A percentile compares a stretch with the other conserved stretches of the same genome.
phyloP scores from a whole-genome alignment of 2,329 filamentous ascomycete species.

The Balansia obtecta region DNA sequence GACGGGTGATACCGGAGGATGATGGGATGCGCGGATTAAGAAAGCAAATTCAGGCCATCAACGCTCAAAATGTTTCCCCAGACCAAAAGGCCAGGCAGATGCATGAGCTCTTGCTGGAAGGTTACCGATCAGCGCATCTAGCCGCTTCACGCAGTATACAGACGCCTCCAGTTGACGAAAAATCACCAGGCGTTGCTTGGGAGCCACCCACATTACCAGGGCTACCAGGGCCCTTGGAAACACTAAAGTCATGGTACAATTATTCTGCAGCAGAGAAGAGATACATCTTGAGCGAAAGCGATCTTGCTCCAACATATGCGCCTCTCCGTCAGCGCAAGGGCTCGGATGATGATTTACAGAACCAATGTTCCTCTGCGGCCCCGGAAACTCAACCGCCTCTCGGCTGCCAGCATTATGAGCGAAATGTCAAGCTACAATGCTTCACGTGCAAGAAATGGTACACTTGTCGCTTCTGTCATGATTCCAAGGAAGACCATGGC shows the following conservation, averaged over 20 bases:
- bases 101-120: slow-evolving; percentile 58
- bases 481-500: slow-evolving; percentile 65
- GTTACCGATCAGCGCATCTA: slow-evolving; percentile 36
- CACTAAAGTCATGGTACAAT: slow-evolving; percentile 47
- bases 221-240: slow-evolving; percentile 35
- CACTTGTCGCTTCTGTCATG: slow-evolving; percentile 88
- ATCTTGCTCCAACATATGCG: slow-evolving; percentile 56
- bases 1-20: slow-evolving; percentile 50
- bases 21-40: slow-evolving; percentile 64
- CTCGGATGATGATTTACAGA: slow-evolving; percentile 30
- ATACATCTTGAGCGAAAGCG: slow-evolving; percentile 43
- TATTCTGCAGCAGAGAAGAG: slow-evolving; percentile 24
- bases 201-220: slow-evolving; percentile 31
- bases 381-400: slow-evolving; percentile 35
- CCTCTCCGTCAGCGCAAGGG: slow-evolving; percentile 36
- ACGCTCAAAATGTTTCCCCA: slow-evolving; percentile 43
- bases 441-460: slow-evolving; percentile 85
- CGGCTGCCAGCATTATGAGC: slow-evolving; percentile 85
- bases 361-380: slow-evolving; percentile 10
- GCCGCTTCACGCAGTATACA: slow-evolving; percentile 4
- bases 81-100: slow-evolving; percentile 59
- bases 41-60: slow-evolving; percentile 55
- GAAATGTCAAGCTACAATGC: slow-evolving; percentile 94
- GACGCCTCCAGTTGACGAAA: slow-evolving; percentile 8
- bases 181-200: slow-evolving; percentile 15